These are phyloP conservation scores for Aspergillus bridgeri DNA, from an alignment of 495 filamentous ascomycete genomes.

Conservation along the genomic window DNA sequence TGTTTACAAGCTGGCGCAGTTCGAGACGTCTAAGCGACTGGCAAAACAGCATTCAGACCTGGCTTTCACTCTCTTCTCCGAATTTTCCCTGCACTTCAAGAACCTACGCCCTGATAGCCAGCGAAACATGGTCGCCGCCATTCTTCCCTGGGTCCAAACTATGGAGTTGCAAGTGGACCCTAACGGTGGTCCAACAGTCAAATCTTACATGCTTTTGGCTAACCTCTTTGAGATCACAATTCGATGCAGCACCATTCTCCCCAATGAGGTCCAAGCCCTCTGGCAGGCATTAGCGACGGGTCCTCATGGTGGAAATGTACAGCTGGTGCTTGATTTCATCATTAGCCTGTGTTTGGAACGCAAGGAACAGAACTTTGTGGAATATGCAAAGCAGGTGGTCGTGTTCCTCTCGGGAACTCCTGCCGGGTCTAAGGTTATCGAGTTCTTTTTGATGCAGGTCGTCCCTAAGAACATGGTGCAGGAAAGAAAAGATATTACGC, in stretches of 20 bases:
- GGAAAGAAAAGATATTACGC: constrained; percentile 70
- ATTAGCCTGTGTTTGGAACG: constrained; percentile 89
- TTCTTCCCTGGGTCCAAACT: constrained; percentile 93
- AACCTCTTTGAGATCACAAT: constrained; percentile 97
- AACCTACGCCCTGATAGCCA: constrained; percentile 74
- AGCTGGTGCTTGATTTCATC: constrained; percentile 91
- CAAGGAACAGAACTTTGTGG: constrained; percentile 94
- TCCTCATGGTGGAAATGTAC: constrained; percentile 90
- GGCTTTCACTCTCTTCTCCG: constrained; percentile 90
- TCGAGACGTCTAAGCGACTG: constrained; percentile 89
- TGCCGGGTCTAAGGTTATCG: constrained; percentile 86
- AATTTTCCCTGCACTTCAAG: constrained; percentile 89
- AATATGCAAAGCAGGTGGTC: constrained; percentile 95
- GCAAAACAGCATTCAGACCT: constrained; percentile 82
- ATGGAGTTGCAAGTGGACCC: constrained; percentile 94
- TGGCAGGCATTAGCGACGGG: constrained; percentile 97
- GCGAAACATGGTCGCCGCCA: constrained; percentile 88
- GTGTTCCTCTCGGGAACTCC: constrained; percentile 91
- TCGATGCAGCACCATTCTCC: constrained; percentile 77
- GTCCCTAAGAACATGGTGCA: constrained; percentile 87
- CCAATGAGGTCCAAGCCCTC: constrained; percentile 95
- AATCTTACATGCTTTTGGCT: constrained; percentile 91
- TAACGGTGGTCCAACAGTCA: constrained; percentile 81
- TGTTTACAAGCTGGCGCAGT: constrained; percentile 95
- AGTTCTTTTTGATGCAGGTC: constrained; percentile 87